Percentiles rank a stretch among this genome's conserved stretches.
Evolutionary conservation across 805 yeast genomes (phyloP).

Genomic region (Cyberlindnera suaveolens): DNA sequence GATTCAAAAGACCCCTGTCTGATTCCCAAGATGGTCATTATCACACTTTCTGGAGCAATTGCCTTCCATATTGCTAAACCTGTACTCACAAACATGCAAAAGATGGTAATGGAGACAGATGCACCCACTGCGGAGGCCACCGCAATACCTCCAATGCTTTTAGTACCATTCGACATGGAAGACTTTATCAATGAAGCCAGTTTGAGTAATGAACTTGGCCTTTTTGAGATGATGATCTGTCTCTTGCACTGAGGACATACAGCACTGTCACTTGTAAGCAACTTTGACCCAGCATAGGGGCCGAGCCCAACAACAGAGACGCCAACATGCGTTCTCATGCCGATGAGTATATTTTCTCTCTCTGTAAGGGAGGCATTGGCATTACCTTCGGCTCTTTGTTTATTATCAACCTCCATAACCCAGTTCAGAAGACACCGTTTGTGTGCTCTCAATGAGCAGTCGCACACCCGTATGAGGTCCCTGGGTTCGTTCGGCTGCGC

Average conservation of each 20-base stretch:
- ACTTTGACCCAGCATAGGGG: conserved; percentile 1
- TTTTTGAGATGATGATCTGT: conserved; percentile 23
- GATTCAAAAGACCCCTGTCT: conserved; percentile 9
- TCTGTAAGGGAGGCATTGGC: background rate
- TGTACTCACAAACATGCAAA: conserved; percentile 17
- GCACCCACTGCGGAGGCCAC: conserved; percentile 16
- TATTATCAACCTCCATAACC: conserved; percentile 25
- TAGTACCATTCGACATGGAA: conserved; percentile 4
- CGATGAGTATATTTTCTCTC: background rate
- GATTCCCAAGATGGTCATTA: conserved; percentile 25
- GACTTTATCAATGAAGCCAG: conserved; percentile 15
- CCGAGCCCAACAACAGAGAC: conserved; percentile 1
- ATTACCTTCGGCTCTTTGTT: conserved; percentile 2
- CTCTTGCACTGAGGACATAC: conserved; percentile 34
- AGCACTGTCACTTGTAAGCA: conserved; percentile 10
- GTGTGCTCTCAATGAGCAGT: conserved; percentile 32
- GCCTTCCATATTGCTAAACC: conserved; percentile 26
- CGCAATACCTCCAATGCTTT: conserved; percentile 6
- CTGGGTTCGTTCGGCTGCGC: conserved; percentile 24
- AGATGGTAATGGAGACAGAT: conserved; percentile 18
- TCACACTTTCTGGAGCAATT: conserved; percentile 28
- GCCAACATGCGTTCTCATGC: background rate
- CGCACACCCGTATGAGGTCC: conserved; percentile 32
- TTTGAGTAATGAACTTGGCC: conserved; percentile 8
- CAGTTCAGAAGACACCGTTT: conserved; percentile 32